Conservation (phyloP, 306 rosid genomes). For the Castanea crenata region DNA sequence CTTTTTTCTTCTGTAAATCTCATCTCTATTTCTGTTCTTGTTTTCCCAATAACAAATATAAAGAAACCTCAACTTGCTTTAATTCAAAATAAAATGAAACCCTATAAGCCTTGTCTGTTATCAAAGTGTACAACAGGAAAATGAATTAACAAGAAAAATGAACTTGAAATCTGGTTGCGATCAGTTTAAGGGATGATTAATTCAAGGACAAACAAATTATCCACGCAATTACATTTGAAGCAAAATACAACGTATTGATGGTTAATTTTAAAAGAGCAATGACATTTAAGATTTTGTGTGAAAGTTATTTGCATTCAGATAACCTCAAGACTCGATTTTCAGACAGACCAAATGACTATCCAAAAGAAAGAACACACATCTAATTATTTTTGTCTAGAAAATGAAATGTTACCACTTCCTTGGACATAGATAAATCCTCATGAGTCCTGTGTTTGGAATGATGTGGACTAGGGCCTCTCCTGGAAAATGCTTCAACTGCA, state of each 20-base stretch:
- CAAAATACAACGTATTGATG: background rate
- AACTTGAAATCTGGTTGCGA: background rate
- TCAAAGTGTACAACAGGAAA: background rate
- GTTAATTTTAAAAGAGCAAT: background rate
- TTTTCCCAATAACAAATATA: background rate
- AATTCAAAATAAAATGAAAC: background rate
- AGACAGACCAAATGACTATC: background rate
- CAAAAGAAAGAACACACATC: background rate
- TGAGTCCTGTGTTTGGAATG: conserved; percentile 52
- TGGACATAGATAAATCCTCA: conserved; percentile 55
- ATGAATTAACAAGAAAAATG: background rate
- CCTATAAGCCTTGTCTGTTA: background rate
- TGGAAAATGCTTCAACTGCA: conserved; percentile 75
- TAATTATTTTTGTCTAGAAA: conserved; percentile 15
- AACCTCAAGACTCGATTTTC: background rate
- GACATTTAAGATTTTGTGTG: background rate
- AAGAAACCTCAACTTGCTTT: background rate
- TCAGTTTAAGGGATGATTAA: background rate
- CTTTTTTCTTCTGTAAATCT: background rate
- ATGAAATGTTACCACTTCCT: conserved; percentile 59
- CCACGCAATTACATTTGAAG: background rate
- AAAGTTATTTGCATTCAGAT: background rate
- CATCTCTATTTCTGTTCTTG: background rate
- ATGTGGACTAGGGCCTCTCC: conserved; percentile 73
- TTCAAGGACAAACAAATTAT: background rate